Percentiles rank a stretch among this genome's conserved stretches.
Evolutionary conservation across 352 stramenopile species (phyloP).

Genomic region (Phytophthora lateralis): DNA sequence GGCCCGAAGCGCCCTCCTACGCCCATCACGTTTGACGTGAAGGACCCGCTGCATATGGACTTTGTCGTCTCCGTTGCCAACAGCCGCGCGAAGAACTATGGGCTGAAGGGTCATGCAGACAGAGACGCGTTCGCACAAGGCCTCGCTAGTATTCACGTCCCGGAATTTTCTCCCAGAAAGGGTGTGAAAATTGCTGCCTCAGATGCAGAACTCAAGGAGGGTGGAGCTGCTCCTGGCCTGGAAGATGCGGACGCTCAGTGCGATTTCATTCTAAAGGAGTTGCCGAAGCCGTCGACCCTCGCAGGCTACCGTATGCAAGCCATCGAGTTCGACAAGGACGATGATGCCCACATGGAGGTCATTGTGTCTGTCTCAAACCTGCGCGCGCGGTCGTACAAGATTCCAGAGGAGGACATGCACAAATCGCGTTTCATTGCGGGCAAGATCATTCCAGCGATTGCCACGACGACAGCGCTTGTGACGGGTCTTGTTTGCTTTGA

Average conservation of each 20-base stretch:
- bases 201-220: constrained; percentile 96
- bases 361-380: constrained; percentile 98
- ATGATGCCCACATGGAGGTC: constrained; percentile 98
- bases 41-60: constrained; percentile 93
- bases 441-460: constrained; percentile 99
- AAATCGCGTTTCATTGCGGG: constrained; percentile 99
- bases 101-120: constrained; percentile 79
- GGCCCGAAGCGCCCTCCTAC: constrained; percentile 97
- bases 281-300: constrained; percentile 86
- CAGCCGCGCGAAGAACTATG: constrained; percentile 95
- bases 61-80: constrained; percentile 97
- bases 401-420: constrained; percentile 97
- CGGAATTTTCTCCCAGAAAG: constrained; percentile 93
- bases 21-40: constrained; percentile 91
- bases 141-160: constrained; percentile 90
- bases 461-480: constrained; percentile 99
- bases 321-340: constrained; percentile 99
- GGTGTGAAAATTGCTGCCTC: constrained; percentile 98
- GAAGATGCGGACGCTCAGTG: constrained; percentile 82
- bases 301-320: constrained; percentile 91
- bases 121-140: constrained; percentile 69
- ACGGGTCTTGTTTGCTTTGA: constrained; percentile 99
- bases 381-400: constrained; percentile 98
- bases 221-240: constrained; percentile 33
- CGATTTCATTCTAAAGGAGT: constrained; percentile 74